Conservation (phyloP, 164 flowering plant species). For the Chloranthus sessilifolius region DNA sequence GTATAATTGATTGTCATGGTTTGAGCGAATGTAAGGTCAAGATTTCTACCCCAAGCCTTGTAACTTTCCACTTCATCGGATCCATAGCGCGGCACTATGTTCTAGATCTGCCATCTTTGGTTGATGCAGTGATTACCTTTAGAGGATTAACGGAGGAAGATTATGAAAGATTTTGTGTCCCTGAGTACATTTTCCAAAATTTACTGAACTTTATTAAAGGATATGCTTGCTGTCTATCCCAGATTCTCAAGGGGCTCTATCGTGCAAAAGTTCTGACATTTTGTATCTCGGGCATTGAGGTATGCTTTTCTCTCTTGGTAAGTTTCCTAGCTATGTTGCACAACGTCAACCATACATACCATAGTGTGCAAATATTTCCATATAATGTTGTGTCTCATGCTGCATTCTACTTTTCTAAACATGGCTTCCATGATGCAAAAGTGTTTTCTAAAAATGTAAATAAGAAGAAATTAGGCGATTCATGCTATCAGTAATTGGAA, state of each 20-base stretch:
- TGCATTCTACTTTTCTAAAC: no score
- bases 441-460: no score
- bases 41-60: no score
- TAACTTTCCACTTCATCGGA: not conserved
- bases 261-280: not conserved
- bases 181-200: no score
- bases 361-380: no score
- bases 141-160: not conserved
- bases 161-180: no score
- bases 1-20: not conserved
- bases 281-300: not conserved
- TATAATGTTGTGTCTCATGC: no score
- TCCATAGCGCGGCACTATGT: not conserved
- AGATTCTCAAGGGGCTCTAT: not conserved
- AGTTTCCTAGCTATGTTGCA: not conserved
- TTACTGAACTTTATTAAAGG: no score
- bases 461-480: no score
- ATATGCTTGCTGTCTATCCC: not conserved
- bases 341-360: no score
- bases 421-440: no score
- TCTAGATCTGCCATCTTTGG: not conserved
- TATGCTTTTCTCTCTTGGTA: not conserved
- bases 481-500: no score
- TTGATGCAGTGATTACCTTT: not conserved
- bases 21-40: constrained; percentile 3